A percentile compares a stretch with the other conserved stretches of the same genome.
These are phyloP conservation scores for Hapsidospora chrysogenum DNA, from an alignment of 495 filamentous ascomycete genomes.

Conservation along the genomic window DNA sequence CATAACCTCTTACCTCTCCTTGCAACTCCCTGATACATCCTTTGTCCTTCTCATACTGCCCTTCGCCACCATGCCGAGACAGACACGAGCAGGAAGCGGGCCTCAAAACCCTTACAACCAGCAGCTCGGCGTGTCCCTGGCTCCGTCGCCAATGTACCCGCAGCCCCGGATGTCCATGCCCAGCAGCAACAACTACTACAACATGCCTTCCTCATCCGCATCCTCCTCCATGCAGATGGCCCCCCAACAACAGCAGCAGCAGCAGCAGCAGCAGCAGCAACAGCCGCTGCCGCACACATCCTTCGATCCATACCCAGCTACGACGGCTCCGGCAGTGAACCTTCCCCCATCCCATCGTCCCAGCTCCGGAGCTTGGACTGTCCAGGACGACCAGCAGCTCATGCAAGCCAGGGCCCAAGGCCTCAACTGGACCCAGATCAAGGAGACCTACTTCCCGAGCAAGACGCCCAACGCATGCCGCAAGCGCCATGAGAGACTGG, in stretches of 20 bases:
- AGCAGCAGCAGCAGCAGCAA: slow-evolving; percentile 4
- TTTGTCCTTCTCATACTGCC: not conserved
- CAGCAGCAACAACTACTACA: not conserved
- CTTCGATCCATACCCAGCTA: slow-evolving; percentile 11
- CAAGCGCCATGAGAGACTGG: slow-evolving; percentile 58
- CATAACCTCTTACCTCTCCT: no score
- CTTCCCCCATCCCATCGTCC: slow-evolving; percentile 18
- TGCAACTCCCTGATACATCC: no score
- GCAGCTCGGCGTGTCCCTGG: no score
- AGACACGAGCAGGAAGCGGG: no score
- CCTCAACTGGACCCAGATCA: slow-evolving; percentile 58
- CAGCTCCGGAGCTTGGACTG: slow-evolving; percentile 42
- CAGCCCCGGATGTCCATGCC: slow-evolving; percentile 1
- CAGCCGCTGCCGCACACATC: slow-evolving; percentile 3
- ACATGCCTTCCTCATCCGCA: not conserved
- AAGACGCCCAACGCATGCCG: slow-evolving; percentile 69
- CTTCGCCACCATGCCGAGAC: not conserved
- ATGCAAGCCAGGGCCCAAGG: slow-evolving; percentile 42
- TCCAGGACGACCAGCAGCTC: slow-evolving; percentile 45
- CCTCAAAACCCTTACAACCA: no score
- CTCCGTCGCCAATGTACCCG: slow-evolving; percentile 2
- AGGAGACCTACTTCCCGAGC: slow-evolving; percentile 44
- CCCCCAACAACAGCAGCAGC: not conserved
- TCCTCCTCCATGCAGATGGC: slow-evolving; percentile 1
- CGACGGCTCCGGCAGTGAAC: slow-evolving; percentile 3